These are phyloP conservation scores for Avena eriantha DNA, from an alignment of 176 grass and related monocot species.

Conservation along the genomic window DNA sequence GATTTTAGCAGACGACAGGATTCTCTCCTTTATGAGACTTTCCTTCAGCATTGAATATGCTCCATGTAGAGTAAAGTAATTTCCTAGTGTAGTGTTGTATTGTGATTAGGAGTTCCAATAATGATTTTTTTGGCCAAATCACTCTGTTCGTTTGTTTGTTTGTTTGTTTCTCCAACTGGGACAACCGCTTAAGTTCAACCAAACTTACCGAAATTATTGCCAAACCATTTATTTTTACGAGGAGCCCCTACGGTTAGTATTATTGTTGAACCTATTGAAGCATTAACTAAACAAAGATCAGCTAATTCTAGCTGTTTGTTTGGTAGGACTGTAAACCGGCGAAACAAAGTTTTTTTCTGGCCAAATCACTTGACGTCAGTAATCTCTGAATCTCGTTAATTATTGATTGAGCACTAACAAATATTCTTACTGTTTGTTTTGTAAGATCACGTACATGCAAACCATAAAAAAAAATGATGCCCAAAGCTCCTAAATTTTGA, in stretches of 20 bases:
- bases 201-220: neutral
- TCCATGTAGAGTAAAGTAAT: slow-evolving; percentile 6
- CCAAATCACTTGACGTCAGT: neutral
- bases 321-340: neutral
- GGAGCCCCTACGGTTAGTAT: neutral
- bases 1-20: neutral
- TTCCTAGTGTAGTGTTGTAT: neutral
- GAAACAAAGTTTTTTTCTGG: neutral
- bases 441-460: neutral
- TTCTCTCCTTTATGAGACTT: neutral
- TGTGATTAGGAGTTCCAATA: neutral
- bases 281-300: neutral
- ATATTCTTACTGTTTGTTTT: neutral
- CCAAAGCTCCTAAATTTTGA: neutral
- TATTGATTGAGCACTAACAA: neutral
- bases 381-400: neutral
- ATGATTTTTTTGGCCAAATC: neutral
- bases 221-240: neutral
- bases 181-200: neutral
- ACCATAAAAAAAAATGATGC: neutral
- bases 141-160: neutral
- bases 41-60: neutral
- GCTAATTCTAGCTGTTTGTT: neutral
- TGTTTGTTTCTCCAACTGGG: slow-evolving; percentile 6
- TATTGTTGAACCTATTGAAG: neutral